Evolutionary conservation across 2,329 filamentous ascomycete genomes (phyloP), one percentile per base, ranked within the genome.

Genomic region (Ilyonectria robusta): DNA sequence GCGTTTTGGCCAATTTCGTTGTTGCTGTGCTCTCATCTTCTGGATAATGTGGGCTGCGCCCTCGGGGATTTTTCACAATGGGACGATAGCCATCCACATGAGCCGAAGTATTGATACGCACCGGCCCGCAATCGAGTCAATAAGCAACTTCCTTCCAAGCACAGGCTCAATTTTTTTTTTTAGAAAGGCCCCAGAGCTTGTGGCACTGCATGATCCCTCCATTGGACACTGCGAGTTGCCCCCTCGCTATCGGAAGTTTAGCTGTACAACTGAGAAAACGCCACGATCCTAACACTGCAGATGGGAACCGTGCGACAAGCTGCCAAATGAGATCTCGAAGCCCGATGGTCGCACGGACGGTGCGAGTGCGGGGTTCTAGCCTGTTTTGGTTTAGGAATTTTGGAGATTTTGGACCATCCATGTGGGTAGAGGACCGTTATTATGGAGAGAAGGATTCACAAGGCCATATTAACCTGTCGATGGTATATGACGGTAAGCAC

Each of bases 251-350:
- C 44, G 29, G 55, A 33, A 55, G 37, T 46, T 54, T 59, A 57
- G 46, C 54, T 59, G 69, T 72, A 67, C 51, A 26, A 63, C 67
- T 70, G 67, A 66, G 64, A 58, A 62, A 67, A 66, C 66, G 65
- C 63, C 53, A 70, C 72, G 73, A 66, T 62, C 69, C 67, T 71
- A 65, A 67, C 66, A 50, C 68, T 75, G 69, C 69, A 75, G 59
- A 71, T 23, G 35, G 50, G 55, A 59, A 59, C 56, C 51, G 65
- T 50, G 26, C 33, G 21, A 29, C 46, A 40, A 54, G n/a, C 46
- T 59, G 69, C 66, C 73, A 72, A 69, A 66, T 68, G 62, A 75
- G 73, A 75, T 75, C 73, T 74, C 59, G 68, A 75, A 67, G 70
- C 55, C 67, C 54, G 65, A 62, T 56, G 59, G 66, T 70, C 62